Evolutionary conservation across 805 yeast genomes (phyloP).

Genomic region (Candida boidinii): DNA sequence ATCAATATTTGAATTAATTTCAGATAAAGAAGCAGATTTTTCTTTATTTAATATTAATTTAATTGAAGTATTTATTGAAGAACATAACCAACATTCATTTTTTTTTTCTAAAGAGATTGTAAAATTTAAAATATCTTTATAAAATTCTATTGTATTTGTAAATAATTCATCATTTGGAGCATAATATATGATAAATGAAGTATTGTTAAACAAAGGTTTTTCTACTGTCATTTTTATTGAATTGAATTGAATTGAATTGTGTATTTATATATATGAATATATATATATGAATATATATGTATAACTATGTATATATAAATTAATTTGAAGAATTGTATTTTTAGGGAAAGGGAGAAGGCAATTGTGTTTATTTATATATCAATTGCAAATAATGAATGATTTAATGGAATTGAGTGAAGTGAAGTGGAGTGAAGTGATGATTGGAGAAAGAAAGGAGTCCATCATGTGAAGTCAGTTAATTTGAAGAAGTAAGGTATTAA

Average conservation of each 20-base stretch:
- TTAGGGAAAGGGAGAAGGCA: background rate
- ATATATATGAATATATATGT: background rate
- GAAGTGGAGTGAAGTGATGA: too few relatives aligned
- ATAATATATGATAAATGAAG: constrained; percentile 40
- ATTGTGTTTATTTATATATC: too few relatives aligned
- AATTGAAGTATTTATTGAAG: constrained; percentile 17
- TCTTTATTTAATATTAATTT: constrained; percentile 15
- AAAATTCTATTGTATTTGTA: constrained; percentile 45
- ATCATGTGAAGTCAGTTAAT: too few relatives aligned
- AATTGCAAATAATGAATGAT: too few relatives aligned
- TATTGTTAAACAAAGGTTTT: constrained; percentile 44
- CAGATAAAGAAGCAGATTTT: constrained; percentile 17
- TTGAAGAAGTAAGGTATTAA: too few relatives aligned
- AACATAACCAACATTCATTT: constrained; percentile 23
- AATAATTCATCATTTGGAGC: constrained; percentile 42
- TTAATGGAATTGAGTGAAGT: too few relatives aligned
- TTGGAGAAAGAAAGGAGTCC: too few relatives aligned
- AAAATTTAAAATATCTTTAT: constrained; percentile 36
- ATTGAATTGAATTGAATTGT: background rate
- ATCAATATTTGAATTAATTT: constrained; percentile 17
- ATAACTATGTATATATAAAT: background rate
- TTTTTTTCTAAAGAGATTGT: constrained; percentile 20
- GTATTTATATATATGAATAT: background rate
- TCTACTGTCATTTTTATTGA: constrained; percentile 6
- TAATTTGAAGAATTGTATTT: background rate